Base-by-base conservation (phyloP, 1,284 basidiomycete species). In the Golubevia pallescens region DNA sequence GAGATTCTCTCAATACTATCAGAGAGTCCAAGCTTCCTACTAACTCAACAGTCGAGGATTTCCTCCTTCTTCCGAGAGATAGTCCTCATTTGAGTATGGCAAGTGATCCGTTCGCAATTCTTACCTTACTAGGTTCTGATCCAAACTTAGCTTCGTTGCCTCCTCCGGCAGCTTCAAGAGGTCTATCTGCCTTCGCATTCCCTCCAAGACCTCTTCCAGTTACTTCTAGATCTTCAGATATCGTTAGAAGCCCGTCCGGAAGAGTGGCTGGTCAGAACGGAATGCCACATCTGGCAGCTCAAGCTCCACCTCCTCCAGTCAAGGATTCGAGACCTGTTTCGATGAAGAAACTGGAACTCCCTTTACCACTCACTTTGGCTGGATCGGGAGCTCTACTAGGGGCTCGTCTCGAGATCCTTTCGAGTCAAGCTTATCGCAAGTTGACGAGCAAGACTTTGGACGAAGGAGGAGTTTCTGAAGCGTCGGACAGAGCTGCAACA, bases 51-150 rank as follows among this genome's bases (percentile, higher is more conserved):
- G 77, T 80, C 19, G 78, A 95, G 76, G 94, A 96, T 78, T 94
- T 93, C 80, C 82, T 93, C 10, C 88, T 95, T 20, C 83, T 94
- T 16, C 92, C 94, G 0, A 88, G 89, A 58, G 87, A 88, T 28
- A 92, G 86, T 67, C 93, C 93, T 0, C 92, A 94, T 84, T 92
- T 91, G 80, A 86, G 88, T 54, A 89, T 91, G 8, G 86, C 88
- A 8, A 91, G 89, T 81, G 93, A 95, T 81, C 91, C 93, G 0
- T 87, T 89, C 56, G 88, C 90, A 1, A 90, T 96, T n/a, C n/a
- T n/a, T n/a, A n/a, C n/a, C n/a, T n/a, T n/a, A n/a, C n/a, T n/a
- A n/a, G n/a, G n/a, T n/a, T n/a, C 76, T 3, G 74, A 78, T 48
- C 67, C 67, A 2, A 59, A 65, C n/a, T 64, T 84, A 32, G 79